Evolutionary conservation across 1,284 basidiomycete genomes (phyloP).

Genomic region (Peniophora sp.): DNA sequence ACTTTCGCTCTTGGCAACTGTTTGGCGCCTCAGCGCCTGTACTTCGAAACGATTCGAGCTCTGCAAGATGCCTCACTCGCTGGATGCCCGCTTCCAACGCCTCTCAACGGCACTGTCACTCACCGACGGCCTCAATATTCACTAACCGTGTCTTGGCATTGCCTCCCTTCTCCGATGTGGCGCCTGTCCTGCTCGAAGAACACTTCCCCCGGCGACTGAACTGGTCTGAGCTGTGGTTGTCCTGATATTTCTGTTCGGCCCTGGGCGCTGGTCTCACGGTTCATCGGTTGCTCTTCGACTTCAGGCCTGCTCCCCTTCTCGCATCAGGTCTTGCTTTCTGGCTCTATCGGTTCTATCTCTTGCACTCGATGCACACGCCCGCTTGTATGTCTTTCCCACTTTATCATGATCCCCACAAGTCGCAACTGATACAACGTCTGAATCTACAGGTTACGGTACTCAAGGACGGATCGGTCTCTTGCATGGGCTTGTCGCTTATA

Average conservation of each 20-base stretch:
- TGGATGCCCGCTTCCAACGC: background rate
- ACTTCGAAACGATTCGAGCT: no score
- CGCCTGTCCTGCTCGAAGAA: no score
- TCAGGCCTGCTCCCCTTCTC: background rate
- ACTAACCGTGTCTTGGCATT: no score
- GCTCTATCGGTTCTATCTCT: background rate
- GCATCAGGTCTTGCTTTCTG: background rate
- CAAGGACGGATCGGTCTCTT: slow-evolving; percentile 51
- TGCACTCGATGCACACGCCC: background rate
- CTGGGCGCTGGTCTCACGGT: no score
- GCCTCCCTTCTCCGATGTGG: no score
- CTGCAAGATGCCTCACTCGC: background rate
- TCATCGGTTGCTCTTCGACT: background rate
- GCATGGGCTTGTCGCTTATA: slow-evolving; percentile 42
- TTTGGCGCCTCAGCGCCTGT: no score
- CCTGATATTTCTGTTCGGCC: no score
- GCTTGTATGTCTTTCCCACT: slow-evolving; percentile 23
- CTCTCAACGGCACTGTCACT: background rate
- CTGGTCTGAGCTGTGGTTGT: no score
- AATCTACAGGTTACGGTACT: slow-evolving; percentile 39
- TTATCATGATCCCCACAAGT: slow-evolving; percentile 36
- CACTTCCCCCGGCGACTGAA: no score
- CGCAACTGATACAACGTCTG: slow-evolving; percentile 13
- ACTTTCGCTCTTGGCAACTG: no score
- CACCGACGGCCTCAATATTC: no score